A percentile compares a stretch with the other conserved stretches of the same genome.
phyloP scores from a whole-genome alignment of 805 yeast genomes.

The Metschnikowia koreensis region DNA sequence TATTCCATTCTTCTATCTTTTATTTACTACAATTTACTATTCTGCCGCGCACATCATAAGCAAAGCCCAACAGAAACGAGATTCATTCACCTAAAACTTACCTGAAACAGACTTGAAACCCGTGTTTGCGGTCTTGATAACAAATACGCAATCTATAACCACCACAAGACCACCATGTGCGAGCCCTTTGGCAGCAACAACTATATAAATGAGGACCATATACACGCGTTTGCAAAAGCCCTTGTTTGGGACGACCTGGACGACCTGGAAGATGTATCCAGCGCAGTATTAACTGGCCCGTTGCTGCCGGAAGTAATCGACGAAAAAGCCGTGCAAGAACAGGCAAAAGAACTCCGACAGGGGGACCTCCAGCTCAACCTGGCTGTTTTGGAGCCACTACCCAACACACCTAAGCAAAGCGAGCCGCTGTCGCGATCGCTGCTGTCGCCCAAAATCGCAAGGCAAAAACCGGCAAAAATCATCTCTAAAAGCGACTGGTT shows the following conservation, averaged over 20 bases:
- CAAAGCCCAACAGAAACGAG: no score
- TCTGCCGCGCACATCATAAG: no score
- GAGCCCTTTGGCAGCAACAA: slow-evolving; percentile 23
- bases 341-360: slow-evolving; percentile 7
- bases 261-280: slow-evolving; percentile 8
- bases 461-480: slow-evolving; percentile 20
- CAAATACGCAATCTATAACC: not conserved
- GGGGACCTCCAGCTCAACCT: slow-evolving; percentile 7
- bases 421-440: not conserved
- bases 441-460: not conserved
- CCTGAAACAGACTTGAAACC: not conserved
- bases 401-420: not conserved
- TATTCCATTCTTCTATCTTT: no score
- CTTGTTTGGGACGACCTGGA: slow-evolving; percentile 37
- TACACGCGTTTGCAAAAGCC: slow-evolving; percentile 41
- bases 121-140: not conserved
- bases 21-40: no score
- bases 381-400: slow-evolving; percentile 10
- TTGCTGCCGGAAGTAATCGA: slow-evolving; percentile 8
- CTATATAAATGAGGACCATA: slow-evolving; percentile 35
- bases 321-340: slow-evolving; percentile 3
- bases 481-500: slow-evolving; percentile 28
- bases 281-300: slow-evolving; percentile 6
- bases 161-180: slow-evolving; percentile 7
- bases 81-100: not conserved